Evolutionary conservation across 2,329 filamentous ascomycete genomes (phyloP).

Genomic region (Aspergillus nomiae): DNA sequence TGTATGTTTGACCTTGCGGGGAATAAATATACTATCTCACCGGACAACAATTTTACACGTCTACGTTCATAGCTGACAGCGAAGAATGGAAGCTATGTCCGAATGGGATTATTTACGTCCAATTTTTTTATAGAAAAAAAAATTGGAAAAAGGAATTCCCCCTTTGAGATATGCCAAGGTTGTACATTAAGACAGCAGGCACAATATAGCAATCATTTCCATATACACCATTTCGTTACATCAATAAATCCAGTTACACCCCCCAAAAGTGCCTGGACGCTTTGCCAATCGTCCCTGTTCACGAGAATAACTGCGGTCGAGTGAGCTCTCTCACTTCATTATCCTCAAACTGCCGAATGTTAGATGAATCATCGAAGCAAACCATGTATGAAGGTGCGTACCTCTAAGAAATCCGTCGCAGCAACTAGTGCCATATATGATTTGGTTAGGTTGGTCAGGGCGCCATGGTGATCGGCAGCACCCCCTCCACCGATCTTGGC

Average conservation of each 20-base stretch:
- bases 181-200: background rate
- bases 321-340: slow-evolving; percentile 34
- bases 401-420: slow-evolving; percentile 83
- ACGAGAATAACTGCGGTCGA: slow-evolving; percentile 37
- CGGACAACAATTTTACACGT: background rate
- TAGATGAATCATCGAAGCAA: slow-evolving; percentile 6
- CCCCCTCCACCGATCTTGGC: slow-evolving; percentile 68
- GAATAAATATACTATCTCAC: background rate
- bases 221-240: slow-evolving; percentile 19
- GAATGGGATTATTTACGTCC: background rate
- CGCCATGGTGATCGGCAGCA: slow-evolving; percentile 56
- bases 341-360: slow-evolving; percentile 44
- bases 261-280: background rate
- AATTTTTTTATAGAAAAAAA: background rate
- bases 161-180: background rate
- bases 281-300: slow-evolving; percentile 10
- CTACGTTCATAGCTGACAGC: background rate
- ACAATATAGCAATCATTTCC: slow-evolving; percentile 5
- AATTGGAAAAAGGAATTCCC: background rate
- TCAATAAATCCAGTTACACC: slow-evolving; percentile 13
- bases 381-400: slow-evolving; percentile 48
- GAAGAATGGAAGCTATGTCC: background rate
- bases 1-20: background rate
- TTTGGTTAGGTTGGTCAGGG: slow-evolving; percentile 77
- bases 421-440: slow-evolving; percentile 81